Evolutionary conservation across 2,329 filamentous ascomycete genomes (phyloP).

Genomic region (Dissoconium aciculare): DNA sequence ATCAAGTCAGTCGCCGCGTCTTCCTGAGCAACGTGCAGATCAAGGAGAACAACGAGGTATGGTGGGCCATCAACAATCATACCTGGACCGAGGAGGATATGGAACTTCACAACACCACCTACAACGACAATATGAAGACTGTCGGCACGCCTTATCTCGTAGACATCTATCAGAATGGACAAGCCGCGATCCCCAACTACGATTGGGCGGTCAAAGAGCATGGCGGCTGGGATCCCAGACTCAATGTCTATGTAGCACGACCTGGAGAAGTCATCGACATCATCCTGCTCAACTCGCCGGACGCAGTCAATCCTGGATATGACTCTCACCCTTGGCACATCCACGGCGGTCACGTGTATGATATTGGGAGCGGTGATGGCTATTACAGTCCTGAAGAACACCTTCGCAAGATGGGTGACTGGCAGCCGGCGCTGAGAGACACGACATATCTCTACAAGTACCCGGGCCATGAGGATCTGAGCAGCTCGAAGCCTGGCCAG

Average conservation of each 20-base stretch:
- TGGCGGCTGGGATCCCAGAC: slow-evolving; percentile 39
- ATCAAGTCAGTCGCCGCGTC: slow-evolving; percentile 24
- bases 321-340: slow-evolving; percentile 41
- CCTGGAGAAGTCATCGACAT: slow-evolving; percentile 34
- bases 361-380: slow-evolving; percentile 40
- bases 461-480: too few relatives aligned
- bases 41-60: slow-evolving; percentile 6
- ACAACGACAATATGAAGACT: not conserved
- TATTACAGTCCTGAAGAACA: slow-evolving; percentile 37
- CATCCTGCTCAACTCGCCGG: not conserved
- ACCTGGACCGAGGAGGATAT: slow-evolving; percentile 13
- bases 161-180: slow-evolving; percentile 36
- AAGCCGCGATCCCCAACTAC: slow-evolving; percentile 37
- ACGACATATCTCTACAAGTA: slow-evolving; percentile 45
- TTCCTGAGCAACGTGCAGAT: slow-evolving; percentile 18
- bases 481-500: slow-evolving; percentile 26
- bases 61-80: slow-evolving; percentile 12
- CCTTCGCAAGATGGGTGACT: slow-evolving; percentile 28
- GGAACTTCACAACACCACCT: slow-evolving; percentile 4
- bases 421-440: slow-evolving; percentile 30
- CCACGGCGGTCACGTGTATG: slow-evolving; percentile 41
- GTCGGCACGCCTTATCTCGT: slow-evolving; percentile 37
- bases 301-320: not conserved
- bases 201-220: slow-evolving; percentile 33
- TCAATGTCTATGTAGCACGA: slow-evolving; percentile 37